Percentiles rank a stretch among this genome's conserved stretches.
Evolutionary conservation across 2,329 filamentous ascomycete genomes (phyloP).

Genomic region (Penicillium sp.): DNA sequence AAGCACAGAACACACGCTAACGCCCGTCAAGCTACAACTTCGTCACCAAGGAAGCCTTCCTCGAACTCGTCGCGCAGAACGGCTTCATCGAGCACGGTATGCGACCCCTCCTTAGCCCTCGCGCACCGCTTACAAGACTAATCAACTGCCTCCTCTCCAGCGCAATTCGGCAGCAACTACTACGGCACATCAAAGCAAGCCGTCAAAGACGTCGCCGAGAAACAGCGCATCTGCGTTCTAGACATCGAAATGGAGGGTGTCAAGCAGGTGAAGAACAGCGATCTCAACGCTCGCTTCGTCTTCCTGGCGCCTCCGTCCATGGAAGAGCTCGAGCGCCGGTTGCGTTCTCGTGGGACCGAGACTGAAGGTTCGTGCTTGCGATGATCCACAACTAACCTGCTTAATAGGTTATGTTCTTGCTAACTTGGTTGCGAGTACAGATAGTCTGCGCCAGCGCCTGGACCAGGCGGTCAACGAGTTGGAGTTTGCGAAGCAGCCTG

Average conservation of each 20-base stretch:
- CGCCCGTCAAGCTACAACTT: conserved; percentile 60
- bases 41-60: conserved; percentile 66
- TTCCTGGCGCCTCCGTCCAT: conserved; percentile 81
- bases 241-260: conserved; percentile 99
- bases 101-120: not conserved
- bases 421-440: not conserved
- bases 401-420: not conserved
- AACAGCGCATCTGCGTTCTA: conserved; percentile 75
- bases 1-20: not conserved
- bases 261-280: conserved; percentile 83
- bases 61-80: conserved; percentile 64
- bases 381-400: too few relatives aligned
- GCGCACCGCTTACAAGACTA: not conserved
- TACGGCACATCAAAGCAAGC: conserved; percentile 84
- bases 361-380: conserved; percentile 53
- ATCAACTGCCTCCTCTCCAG: conserved; percentile 34
- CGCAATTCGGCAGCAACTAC: conserved; percentile 79
- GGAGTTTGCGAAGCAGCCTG: conserved; percentile 68
- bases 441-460: conserved; percentile 68
- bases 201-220: conserved; percentile 71
- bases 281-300: conserved; percentile 74
- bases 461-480: conserved; percentile 73
- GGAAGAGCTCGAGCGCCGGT: conserved; percentile 70
- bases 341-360: conserved; percentile 77
- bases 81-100: conserved; percentile 75